Evolutionary conservation across 2,329 filamentous ascomycete genomes (phyloP).

Genomic region (Hymenoscyphus linearis): DNA sequence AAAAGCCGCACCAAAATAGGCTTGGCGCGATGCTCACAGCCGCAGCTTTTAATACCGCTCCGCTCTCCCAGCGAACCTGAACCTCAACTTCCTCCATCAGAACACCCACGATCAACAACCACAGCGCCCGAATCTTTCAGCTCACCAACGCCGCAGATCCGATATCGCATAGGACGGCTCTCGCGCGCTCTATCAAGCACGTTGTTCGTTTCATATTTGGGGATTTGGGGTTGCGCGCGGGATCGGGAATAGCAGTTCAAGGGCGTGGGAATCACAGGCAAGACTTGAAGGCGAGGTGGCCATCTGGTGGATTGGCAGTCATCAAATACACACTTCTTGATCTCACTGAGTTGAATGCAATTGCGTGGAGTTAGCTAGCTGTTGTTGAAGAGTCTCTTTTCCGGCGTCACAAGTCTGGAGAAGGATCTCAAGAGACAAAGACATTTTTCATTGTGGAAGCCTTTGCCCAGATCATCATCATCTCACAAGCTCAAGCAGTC

Average conservation of each 20-base stretch:
- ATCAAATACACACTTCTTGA: conserved; percentile 35
- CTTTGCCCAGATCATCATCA: conserved; percentile 14
- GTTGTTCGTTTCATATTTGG: conserved; percentile 9
- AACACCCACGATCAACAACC: not conserved
- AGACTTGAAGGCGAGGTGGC: conserved; percentile 18
- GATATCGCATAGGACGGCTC: not conserved
- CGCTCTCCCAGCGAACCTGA: too few species aligned
- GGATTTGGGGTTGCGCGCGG: conserved; percentile 20
- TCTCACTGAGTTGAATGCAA: conserved; percentile 32
- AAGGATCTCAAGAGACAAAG: conserved; percentile 20
- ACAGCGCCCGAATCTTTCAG: not conserved
- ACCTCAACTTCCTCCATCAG: not conserved
- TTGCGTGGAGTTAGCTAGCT: conserved; percentile 35
- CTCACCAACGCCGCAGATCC: not conserved
- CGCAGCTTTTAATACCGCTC: too few species aligned
- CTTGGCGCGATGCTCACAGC: too few species aligned
- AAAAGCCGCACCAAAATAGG: too few species aligned
- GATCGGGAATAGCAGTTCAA: conserved; percentile 18
- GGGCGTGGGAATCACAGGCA: conserved; percentile 19
- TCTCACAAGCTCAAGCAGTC: conserved; percentile 18
- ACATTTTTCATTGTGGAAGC: conserved; percentile 23
- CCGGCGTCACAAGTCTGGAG: conserved; percentile 22
- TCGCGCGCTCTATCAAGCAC: not conserved
- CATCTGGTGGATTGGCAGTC: conserved; percentile 27
- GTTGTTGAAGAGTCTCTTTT: conserved; percentile 29